Evolutionary conservation across 2,329 filamentous ascomycete species (phyloP).

Genomic region (Clonostachys sp.): DNA sequence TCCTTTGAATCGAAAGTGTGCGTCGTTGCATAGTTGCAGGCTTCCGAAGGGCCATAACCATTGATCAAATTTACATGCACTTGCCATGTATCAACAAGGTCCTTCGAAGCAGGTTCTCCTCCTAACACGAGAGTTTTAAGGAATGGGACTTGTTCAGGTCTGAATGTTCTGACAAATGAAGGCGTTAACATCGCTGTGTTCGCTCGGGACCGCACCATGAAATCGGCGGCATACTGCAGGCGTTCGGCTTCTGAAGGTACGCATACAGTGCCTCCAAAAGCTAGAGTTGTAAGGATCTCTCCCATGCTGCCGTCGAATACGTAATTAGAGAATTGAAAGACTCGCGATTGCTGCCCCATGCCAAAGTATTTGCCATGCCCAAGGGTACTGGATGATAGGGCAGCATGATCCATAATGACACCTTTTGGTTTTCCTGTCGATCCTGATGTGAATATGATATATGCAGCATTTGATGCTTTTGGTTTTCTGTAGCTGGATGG

Average conservation of each 20-base stretch:
- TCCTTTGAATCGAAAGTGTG: conserved; percentile 10
- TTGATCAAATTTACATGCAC: conserved; percentile 4
- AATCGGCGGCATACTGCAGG: conserved; percentile 2
- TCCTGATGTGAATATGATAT: conserved; percentile 12
- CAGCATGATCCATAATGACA: conserved; percentile 10
- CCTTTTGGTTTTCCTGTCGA: conserved; percentile 13
- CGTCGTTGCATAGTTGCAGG: conserved; percentile 22
- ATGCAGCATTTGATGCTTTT: conserved; percentile 4
- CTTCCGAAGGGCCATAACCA: conserved; percentile 16
- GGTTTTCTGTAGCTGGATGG: neutral
- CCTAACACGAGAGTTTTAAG: conserved; percentile 8
- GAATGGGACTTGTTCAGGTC: conserved; percentile 1
- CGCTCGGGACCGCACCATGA: neutral
- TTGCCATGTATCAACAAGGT: conserved; percentile 8
- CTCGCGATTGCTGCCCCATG: conserved; percentile 29
- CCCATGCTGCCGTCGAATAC: conserved; percentile 42
- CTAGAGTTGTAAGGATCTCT: conserved; percentile 12
- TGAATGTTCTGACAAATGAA: conserved; percentile 1
- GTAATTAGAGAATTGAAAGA: conserved; percentile 45
- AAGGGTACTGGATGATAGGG: conserved; percentile 17
- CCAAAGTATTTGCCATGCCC: conserved; percentile 19
- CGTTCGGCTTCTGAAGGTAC: conserved; percentile 10
- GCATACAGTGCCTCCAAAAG: conserved; percentile 11
- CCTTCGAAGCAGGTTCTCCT: conserved; percentile 8
- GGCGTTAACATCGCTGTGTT: neutral